phyloP scores from a whole-genome alignment of 75 land plant genomes.

The Picea glauca region DNA sequence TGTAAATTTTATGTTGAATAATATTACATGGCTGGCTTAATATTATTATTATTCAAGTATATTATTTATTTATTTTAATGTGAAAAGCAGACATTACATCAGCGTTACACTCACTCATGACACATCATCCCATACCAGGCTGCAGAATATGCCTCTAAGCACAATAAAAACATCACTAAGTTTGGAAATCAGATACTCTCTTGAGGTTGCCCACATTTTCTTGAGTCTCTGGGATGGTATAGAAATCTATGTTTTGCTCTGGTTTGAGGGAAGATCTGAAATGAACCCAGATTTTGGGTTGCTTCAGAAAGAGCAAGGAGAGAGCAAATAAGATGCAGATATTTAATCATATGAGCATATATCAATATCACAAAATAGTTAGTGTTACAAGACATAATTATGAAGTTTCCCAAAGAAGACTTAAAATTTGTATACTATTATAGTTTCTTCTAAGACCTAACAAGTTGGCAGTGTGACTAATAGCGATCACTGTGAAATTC shows the following conservation, averaged over 20 bases:
- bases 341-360: too few relatives aligned
- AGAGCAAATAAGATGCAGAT: too few relatives aligned
- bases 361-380: too few relatives aligned
- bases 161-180: not conserved
- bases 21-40: too few relatives aligned
- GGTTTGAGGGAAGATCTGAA: not conserved
- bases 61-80: too few relatives aligned
- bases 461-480: not conserved
- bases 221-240: not conserved
- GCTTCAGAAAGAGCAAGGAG: not conserved
- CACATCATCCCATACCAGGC: too few relatives aligned
- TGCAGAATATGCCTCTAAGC: too few relatives aligned
- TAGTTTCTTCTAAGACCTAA: not conserved
- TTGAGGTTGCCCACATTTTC: not conserved
- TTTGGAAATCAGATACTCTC: not conserved
- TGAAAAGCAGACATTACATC: too few relatives aligned
- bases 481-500: not conserved
- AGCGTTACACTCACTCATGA: too few relatives aligned
- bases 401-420: not conserved
- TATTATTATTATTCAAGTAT: too few relatives aligned
- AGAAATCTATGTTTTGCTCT: not conserved
- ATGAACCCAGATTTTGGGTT: not conserved
- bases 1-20: too few relatives aligned
- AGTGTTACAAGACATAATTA: too few relatives aligned
- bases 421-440: not conserved